A percentile compares a stretch with the other conserved stretches of the same genome.
Evolutionary conservation across 805 yeast species (phyloP).

Genomic region (Grigorovia humatica): DNA sequence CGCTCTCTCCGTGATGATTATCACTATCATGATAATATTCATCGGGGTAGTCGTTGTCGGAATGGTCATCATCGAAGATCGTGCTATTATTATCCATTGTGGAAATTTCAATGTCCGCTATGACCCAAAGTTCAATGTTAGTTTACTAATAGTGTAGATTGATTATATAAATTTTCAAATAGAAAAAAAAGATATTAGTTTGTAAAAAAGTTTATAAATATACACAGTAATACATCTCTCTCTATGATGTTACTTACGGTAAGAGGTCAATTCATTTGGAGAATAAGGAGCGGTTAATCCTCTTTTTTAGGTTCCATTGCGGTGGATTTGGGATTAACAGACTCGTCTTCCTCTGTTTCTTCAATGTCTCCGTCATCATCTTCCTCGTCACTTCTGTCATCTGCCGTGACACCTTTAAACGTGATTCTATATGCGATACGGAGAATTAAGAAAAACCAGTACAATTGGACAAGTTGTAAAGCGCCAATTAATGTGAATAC

Average conservation of each 20-base stretch:
- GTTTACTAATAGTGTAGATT: neutral
- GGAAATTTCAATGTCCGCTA: slow-evolving; percentile 38
- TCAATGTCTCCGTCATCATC: slow-evolving; percentile 6
- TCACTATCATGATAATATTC: slow-evolving; percentile 1
- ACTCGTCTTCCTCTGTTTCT: slow-evolving; percentile 13
- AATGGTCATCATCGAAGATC: slow-evolving; percentile 68
- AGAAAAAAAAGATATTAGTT: neutral
- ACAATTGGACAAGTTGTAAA: slow-evolving; percentile 73
- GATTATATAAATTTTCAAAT: neutral
- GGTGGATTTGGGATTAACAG: neutral
- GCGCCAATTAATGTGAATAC: slow-evolving; percentile 70
- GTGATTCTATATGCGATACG: slow-evolving; percentile 65
- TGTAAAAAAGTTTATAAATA: neutral
- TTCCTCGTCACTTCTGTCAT: slow-evolving; percentile 85
- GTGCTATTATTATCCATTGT: slow-evolving; percentile 44
- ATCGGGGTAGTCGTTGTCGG: neutral
- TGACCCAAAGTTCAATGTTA: slow-evolving; percentile 12
- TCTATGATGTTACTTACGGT: no score
- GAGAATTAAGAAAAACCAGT: slow-evolving; percentile 78
- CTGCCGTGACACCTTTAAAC: slow-evolving; percentile 50
- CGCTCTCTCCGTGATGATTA: slow-evolving; percentile 13
- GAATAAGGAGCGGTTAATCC: neutral
- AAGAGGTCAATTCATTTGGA: no score
- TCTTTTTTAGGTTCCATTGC: neutral
- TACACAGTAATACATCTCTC: neutral